phyloP scores from a whole-genome alignment of 78 protist species.

The Bigelowiella natans region DNA sequence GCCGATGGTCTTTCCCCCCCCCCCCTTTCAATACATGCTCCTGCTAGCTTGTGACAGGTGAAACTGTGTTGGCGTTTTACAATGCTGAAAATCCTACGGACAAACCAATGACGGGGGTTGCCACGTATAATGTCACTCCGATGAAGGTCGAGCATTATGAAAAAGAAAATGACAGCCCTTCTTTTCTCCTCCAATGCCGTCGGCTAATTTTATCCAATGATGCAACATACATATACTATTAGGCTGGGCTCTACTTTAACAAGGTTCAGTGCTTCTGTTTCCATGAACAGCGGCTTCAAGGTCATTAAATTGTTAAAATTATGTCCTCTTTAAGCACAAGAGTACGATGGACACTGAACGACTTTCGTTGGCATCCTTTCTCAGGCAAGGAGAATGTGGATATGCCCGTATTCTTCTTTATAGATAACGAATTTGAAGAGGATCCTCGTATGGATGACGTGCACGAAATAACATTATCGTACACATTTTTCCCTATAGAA shows the following conservation, averaged over 20 bases:
- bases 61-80: constrained; percentile 63
- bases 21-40: too few species aligned
- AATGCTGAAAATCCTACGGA: constrained; percentile 47
- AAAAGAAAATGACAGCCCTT: background rate
- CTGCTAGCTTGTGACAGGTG: constrained; percentile 46
- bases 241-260: constrained; percentile 63
- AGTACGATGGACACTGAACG: too few species aligned
- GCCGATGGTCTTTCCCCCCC: constrained; percentile 3
- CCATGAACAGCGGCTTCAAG: constrained; percentile 45
- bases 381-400: constrained; percentile 73
- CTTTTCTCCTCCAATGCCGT: background rate
- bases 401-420: constrained; percentile 87
- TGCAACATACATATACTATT: background rate
- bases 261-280: constrained; percentile 87
- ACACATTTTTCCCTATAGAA: constrained; percentile 14
- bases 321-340: too few species aligned
- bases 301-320: background rate
- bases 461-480: constrained; percentile 7
- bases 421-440: constrained; percentile 60
- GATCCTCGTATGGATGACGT: background rate
- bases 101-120: constrained; percentile 51
- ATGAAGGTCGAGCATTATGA: background rate
- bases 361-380: constrained; percentile 43
- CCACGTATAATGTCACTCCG: constrained; percentile 21
- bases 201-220: too few species aligned